Conservation (phyloP, 768 basidiomycete species). For the Russula ochroleuca region DNA sequence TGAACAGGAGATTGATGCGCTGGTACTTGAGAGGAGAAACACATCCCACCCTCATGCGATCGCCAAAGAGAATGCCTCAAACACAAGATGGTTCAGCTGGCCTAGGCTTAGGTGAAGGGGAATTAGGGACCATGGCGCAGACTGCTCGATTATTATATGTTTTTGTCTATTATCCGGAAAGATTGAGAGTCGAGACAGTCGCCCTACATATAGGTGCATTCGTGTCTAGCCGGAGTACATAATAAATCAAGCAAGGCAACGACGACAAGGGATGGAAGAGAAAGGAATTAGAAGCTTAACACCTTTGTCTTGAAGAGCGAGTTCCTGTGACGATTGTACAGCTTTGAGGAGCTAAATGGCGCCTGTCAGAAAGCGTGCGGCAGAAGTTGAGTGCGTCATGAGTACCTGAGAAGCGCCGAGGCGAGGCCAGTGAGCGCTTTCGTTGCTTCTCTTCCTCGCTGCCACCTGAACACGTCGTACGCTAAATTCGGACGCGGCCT, state of each 20-base stretch:
- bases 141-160: background rate
- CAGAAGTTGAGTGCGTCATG: conserved; percentile 16
- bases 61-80: background rate
- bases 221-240: background rate
- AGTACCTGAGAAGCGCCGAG: conserved; percentile 70
- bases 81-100: conserved; percentile 10
- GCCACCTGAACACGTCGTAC: conserved; percentile 72
- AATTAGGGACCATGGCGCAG: background rate
- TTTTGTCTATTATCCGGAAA: background rate
- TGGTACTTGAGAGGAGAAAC: conserved; percentile 27
- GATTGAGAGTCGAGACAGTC: background rate
- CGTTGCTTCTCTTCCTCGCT: conserved; percentile 53
- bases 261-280: conserved; percentile 8
- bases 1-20: conserved; percentile 52
- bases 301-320: conserved; percentile 60
- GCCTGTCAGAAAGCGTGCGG: conserved; percentile 21
- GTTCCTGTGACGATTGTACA: conserved; percentile 68
- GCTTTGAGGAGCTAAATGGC: conserved; percentile 57
- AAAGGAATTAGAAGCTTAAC: conserved; percentile 32
- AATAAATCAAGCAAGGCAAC: conserved; percentile 14
- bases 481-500: conserved; percentile 40
- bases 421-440: conserved; percentile 64
- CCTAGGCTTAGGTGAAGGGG: background rate
- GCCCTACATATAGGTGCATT: background rate
- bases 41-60: background rate